phyloP scores from a whole-genome alignment of 2,329 filamentous ascomycete genomes.

The Phyllosticta paracitricarpa region DNA sequence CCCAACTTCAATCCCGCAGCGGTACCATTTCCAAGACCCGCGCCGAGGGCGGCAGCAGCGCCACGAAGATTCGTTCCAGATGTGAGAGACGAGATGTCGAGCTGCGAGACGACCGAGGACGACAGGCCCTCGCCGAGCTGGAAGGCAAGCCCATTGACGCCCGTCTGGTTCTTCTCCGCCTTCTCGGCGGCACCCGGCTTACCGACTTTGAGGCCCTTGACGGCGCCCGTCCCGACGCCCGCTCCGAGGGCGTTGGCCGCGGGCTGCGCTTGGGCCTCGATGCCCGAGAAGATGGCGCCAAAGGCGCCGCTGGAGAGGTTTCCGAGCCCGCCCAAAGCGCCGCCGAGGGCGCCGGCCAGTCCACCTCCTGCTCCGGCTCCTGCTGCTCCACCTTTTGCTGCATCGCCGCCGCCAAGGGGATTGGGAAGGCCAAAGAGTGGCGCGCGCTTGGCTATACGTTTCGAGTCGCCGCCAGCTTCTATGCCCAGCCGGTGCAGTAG shows the following conservation, averaged over 20 bases:
- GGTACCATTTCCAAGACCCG: slow-evolving; percentile 2
- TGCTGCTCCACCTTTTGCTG: background rate
- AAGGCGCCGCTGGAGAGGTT: slow-evolving; percentile 53
- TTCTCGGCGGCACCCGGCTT: background rate
- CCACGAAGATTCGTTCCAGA: background rate
- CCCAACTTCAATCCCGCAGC: slow-evolving; percentile 1
- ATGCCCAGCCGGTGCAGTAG: background rate
- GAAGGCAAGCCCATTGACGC: background rate
- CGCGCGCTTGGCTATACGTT: background rate
- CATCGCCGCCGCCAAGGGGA: background rate
- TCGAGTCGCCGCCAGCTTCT: background rate
- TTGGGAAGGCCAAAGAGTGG: background rate
- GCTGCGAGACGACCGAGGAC: background rate
- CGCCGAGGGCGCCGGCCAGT: slow-evolving; percentile 60
- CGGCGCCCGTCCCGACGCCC: slow-evolving; percentile 2
- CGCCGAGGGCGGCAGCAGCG: background rate
- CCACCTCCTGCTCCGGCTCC: background rate
- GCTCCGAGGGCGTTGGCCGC: slow-evolving; percentile 4
- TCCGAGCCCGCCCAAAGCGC: slow-evolving; percentile 51
- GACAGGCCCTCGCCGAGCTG: slow-evolving; percentile 3
- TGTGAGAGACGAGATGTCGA: background rate
- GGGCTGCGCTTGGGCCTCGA: background rate
- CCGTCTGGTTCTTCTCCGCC: background rate
- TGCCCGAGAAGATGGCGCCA: slow-evolving; percentile 42
- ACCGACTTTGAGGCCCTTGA: background rate